Evolutionary conservation across 768 basidiomycete genomes (phyloP).

Genomic region (Tulasnella sp.): DNA sequence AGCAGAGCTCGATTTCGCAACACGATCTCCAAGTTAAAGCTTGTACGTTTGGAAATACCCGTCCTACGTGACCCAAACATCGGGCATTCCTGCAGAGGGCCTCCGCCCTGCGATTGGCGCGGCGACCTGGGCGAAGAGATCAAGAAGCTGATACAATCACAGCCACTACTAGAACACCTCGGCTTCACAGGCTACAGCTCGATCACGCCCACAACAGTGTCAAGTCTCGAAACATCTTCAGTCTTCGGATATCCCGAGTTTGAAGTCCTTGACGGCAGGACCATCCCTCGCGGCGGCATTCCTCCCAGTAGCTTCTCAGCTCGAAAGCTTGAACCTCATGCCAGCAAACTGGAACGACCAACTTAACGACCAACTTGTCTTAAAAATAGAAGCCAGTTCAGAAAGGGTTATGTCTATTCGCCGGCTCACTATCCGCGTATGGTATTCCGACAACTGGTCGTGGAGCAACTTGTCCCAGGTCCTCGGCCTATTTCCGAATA

Average conservation of each 20-base stretch:
- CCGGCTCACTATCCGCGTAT: background rate
- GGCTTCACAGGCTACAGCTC: background rate
- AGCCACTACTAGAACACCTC: background rate
- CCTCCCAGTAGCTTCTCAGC: background rate
- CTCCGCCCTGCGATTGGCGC: background rate
- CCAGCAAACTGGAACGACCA: background rate
- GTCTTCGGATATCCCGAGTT: background rate
- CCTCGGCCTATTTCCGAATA: background rate
- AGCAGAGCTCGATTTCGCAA: background rate
- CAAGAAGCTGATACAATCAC: background rate
- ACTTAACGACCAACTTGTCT: too few relatives aligned
- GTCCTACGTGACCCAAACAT: background rate
- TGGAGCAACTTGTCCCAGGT: background rate
- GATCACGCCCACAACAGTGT: background rate
- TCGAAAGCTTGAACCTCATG: background rate
- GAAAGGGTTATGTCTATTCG: background rate
- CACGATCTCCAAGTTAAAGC: background rate
- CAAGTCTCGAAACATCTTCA: background rate
- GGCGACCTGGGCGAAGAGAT: background rate
- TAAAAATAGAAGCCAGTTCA: too few relatives aligned
- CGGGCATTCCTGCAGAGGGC: background rate
- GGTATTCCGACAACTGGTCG: background rate
- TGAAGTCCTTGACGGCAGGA: background rate
- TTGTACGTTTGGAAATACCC: background rate
- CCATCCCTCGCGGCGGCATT: background rate